Percentiles rank a stretch among this genome's conserved stretches.
Conservation (phyloP, 805 yeast genomes). For the Kazachstania bromeliacearum region DNA sequence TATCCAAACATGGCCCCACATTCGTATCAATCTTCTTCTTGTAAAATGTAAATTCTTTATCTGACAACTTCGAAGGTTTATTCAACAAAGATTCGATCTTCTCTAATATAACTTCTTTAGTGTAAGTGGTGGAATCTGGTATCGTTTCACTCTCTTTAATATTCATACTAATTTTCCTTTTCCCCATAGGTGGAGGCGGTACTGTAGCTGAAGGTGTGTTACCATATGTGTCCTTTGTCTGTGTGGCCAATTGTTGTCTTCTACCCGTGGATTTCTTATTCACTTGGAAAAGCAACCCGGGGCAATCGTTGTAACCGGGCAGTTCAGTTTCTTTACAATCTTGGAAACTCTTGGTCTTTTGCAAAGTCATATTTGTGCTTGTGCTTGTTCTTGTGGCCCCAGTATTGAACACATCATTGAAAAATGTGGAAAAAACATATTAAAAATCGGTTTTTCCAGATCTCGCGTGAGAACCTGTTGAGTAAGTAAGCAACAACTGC, state of each 20-base stretch:
- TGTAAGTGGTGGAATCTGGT: neutral
- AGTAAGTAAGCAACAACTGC: no score
- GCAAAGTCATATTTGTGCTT: neutral
- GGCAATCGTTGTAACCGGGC: conserved; percentile 38
- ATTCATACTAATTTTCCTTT: neutral
- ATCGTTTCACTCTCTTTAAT: neutral
- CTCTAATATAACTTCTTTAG: conserved; percentile 7
- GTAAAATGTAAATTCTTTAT: conserved; percentile 37
- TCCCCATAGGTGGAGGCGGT: conserved; percentile 5
- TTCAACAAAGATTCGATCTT: conserved; percentile 22
- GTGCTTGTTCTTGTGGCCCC: no score
- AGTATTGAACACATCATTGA: no score
- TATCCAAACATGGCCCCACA: conserved; percentile 20
- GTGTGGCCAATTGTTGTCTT: conserved; percentile 5
- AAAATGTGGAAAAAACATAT: no score
- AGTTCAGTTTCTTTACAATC: conserved; percentile 34
- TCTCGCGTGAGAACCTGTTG: no score
- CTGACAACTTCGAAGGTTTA: conserved; percentile 28
- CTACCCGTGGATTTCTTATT: conserved; percentile 9
- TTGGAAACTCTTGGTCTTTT: conserved; percentile 26
- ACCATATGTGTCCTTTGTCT: conserved; percentile 6
- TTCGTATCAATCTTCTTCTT: conserved; percentile 31
- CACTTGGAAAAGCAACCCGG: conserved; percentile 25
- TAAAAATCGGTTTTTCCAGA: no score
- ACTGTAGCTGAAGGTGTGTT: conserved; percentile 2